phyloP scores from a whole-genome alignment of 202 grass and related monocot species.

The Saccharum hybrid region DNA sequence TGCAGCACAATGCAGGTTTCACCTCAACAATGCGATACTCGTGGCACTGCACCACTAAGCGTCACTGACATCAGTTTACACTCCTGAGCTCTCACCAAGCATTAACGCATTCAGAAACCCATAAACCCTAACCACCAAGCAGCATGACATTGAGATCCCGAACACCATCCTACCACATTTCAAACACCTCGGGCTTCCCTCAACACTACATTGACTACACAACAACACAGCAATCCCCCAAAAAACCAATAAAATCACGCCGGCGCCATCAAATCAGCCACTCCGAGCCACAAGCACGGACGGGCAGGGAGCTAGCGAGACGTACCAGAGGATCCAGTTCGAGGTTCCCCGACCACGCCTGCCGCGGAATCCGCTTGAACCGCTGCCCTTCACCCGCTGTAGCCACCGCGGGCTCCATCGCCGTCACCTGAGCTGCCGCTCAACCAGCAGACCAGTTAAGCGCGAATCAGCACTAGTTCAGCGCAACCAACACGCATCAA shows the following conservation, averaged over 20 bases:
- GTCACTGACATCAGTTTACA: background rate
- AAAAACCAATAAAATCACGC: constrained; percentile 29
- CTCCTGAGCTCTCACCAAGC: background rate
- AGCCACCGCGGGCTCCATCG: constrained; percentile 52
- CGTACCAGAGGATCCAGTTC: constrained; percentile 86
- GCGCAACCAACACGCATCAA: constrained; percentile 13
- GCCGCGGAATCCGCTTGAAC: constrained; percentile 77
- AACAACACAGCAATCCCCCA: background rate
- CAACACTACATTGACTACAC: constrained; percentile 21
- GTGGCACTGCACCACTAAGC: background rate
- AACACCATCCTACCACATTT: constrained; percentile 33
- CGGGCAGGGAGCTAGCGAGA: constrained; percentile 21
- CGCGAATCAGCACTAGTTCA: constrained; percentile 19
- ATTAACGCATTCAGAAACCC: constrained; percentile 27
- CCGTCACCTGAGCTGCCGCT: constrained; percentile 43
- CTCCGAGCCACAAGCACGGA: background rate
- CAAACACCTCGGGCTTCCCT: constrained; percentile 12
- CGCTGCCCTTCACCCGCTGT: constrained; percentile 64
- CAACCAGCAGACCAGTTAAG: constrained; percentile 33
- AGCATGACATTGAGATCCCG: constrained; percentile 33
- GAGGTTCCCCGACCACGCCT: constrained; percentile 57
- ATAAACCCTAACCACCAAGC: constrained; percentile 39
- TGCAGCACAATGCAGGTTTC: constrained; percentile 26
- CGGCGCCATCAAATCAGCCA: constrained; percentile 30
- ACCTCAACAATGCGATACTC: constrained; percentile 2